Evolutionary conservation across 1,284 basidiomycete species (phyloP).

Genomic region (Bondarzewia mesenterica): DNA sequence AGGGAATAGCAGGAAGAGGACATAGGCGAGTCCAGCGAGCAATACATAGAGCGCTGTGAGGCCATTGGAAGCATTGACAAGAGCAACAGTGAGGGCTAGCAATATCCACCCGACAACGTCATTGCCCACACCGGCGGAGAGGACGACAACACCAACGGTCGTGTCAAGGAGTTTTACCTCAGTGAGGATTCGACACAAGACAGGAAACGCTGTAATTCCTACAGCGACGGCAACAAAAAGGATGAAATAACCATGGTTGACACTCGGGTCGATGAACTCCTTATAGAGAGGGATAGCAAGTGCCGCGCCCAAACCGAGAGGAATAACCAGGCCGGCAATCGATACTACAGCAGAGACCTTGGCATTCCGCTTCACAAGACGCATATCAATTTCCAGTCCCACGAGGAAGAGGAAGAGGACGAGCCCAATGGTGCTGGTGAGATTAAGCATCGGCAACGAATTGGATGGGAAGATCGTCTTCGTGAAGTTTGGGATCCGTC

Average conservation of each 20-base stretch:
- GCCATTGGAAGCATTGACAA: constrained; percentile 51
- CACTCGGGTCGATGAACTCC: constrained; percentile 41
- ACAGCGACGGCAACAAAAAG: constrained; percentile 64
- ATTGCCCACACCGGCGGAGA: constrained; percentile 68
- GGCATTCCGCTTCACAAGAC: constrained; percentile 44
- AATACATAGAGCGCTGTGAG: constrained; percentile 57
- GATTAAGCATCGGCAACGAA: constrained; percentile 68
- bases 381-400: constrained; percentile 81
- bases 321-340: constrained; percentile 48
- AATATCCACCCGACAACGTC: constrained; percentile 50
- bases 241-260: constrained; percentile 60
- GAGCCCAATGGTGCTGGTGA: constrained; percentile 84
- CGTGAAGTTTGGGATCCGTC: constrained; percentile 69
- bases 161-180: constrained; percentile 43
- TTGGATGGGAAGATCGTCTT: constrained; percentile 66
- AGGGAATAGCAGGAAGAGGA: constrained; percentile 56
- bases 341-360: constrained; percentile 40
- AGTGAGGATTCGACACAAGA: constrained; percentile 56
- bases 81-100: constrained; percentile 50
- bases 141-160: constrained; percentile 57
- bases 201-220: constrained; percentile 57
- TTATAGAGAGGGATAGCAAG: constrained; percentile 58
- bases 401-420: constrained; percentile 88
- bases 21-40: constrained; percentile 47
- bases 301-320: constrained; percentile 61